Percentiles rank a stretch among this genome's conserved stretches.
These are phyloP conservation scores for Juglanconis juglandina DNA, from an alignment of 2,329 filamentous ascomycete genomes.

Conservation along the genomic window DNA sequence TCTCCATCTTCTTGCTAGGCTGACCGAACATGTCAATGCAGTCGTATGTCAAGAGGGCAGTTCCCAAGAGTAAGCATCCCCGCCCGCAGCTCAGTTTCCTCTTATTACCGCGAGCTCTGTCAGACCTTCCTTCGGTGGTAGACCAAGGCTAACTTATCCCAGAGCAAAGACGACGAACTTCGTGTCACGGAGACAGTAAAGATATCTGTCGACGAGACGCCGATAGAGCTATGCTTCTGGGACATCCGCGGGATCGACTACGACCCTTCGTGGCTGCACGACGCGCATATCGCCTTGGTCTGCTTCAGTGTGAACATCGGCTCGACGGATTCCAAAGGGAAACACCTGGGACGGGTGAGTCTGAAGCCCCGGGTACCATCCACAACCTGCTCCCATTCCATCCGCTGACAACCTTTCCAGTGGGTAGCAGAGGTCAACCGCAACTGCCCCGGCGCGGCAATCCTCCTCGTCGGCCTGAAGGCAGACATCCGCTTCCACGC, in stretches of 20 bases:
- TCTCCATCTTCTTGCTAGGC: neutral
- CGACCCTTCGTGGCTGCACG: slow-evolving; percentile 15
- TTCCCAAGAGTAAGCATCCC: slow-evolving; percentile 4
- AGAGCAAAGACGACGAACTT: slow-evolving; percentile 5
- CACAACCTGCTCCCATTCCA: no score
- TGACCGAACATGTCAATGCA: neutral
- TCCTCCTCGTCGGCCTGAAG: slow-evolving; percentile 18
- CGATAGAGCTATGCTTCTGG: slow-evolving; percentile 15
- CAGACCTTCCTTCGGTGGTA: no score
- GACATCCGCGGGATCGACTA: slow-evolving; percentile 19
- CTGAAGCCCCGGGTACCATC: no score
- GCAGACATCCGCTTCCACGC: slow-evolving; percentile 17
- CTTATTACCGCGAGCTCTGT: neutral
- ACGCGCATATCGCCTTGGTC: slow-evolving; percentile 15
- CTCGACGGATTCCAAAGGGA: slow-evolving; percentile 17
- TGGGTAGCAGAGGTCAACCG: slow-evolving; percentile 18
- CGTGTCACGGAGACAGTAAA: slow-evolving; percentile 8
- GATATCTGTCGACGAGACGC: slow-evolving; percentile 15
- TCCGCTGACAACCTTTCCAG: neutral
- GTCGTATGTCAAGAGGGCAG: slow-evolving; percentile 13
- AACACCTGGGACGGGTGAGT: slow-evolving; percentile 16
- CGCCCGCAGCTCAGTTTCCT: no score
- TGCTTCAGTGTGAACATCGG: slow-evolving; percentile 18
- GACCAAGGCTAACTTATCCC: neutral
- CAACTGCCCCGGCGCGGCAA: slow-evolving; percentile 18